These are phyloP conservation scores for Persicaria maculosa DNA, from an alignment of 148 eudicot species.

Conservation along the genomic window DNA sequence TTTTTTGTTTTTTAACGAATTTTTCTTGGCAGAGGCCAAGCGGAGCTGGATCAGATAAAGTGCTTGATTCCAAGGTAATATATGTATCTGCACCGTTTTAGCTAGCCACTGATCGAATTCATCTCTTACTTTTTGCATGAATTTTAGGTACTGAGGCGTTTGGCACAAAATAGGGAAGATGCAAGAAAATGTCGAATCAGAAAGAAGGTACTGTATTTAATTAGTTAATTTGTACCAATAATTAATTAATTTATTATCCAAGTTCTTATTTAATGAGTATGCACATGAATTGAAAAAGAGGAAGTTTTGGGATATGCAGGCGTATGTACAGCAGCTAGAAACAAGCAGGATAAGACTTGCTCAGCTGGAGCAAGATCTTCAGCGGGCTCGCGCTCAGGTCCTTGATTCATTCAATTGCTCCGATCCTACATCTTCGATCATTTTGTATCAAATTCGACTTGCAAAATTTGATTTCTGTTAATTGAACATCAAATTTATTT, in stretches of 20 bases:
- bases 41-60: slow-evolving; percentile 67
- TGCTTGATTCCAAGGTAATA: slow-evolving; percentile 74
- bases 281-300: not conserved
- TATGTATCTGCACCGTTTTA: not conserved
- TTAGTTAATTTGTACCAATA: no score
- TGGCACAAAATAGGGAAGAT: slow-evolving; percentile 98
- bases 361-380: slow-evolving; percentile 85
- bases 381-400: slow-evolving; percentile 83
- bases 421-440: not conserved
- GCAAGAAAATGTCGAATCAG: slow-evolving; percentile 81
- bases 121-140: not conserved
- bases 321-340: slow-evolving; percentile 91
- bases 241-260: not conserved
- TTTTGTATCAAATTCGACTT: not conserved
- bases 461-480: not conserved
- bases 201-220: slow-evolving; percentile 10
- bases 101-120: not conserved
- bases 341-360: slow-evolving; percentile 75
- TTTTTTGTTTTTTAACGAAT: not conserved
- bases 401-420: not conserved
- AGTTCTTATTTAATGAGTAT: not conserved
- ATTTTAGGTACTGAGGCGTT: slow-evolving; percentile 70
- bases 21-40: slow-evolving; percentile 41
- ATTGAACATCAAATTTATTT: not conserved
- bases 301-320: slow-evolving; percentile 23